Conservation (phyloP, 1,284 basidiomycete species). For the Porogramme epimiltina region DNA sequence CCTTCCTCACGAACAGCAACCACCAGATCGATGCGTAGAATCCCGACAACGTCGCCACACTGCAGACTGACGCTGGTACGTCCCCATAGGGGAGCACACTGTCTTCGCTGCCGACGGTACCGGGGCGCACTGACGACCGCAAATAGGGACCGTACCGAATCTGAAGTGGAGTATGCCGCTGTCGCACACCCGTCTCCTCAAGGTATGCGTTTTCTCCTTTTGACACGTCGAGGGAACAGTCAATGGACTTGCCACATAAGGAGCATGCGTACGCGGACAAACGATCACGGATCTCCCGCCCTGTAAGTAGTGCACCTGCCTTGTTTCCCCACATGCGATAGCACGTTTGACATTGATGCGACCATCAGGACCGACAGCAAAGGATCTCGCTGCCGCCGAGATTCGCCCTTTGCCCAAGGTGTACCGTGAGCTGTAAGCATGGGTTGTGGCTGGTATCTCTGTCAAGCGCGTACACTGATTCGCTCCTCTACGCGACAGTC, state of each 20-base stretch:
- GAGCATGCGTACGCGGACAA: slow-evolving; percentile 32
- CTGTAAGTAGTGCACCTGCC: slow-evolving; percentile 19
- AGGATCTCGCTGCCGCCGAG: slow-evolving; percentile 40
- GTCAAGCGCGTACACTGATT: slow-evolving; percentile 5
- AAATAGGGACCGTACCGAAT: slow-evolving; percentile 28
- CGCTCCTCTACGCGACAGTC: slow-evolving; percentile 11
- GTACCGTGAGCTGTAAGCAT: slow-evolving; percentile 29
- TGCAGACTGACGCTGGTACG: slow-evolving; percentile 26
- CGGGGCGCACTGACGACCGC: not conserved
- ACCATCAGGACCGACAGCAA: slow-evolving; percentile 17
- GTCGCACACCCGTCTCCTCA: slow-evolving; percentile 29
- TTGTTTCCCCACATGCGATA: slow-evolving; percentile 3
- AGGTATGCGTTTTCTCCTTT: slow-evolving; percentile 16
- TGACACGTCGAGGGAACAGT: not conserved
- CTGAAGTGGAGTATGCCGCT: slow-evolving; percentile 31
- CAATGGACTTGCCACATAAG: slow-evolving; percentile 10
- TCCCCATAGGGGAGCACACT: not conserved
- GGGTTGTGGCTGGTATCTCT: not conserved
- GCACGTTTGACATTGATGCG: slow-evolving; percentile 6
- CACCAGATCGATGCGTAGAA: slow-evolving; percentile 28
- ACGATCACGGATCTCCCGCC: slow-evolving; percentile 30
- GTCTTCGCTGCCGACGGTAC: too few relatives aligned
- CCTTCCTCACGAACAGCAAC: slow-evolving; percentile 26
- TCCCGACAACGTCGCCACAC: slow-evolving; percentile 29
- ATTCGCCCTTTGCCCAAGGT: slow-evolving; percentile 38